phyloP scores from a whole-genome alignment of 495 filamentous ascomycete species.

The Barbatosphaeria neglecta region DNA sequence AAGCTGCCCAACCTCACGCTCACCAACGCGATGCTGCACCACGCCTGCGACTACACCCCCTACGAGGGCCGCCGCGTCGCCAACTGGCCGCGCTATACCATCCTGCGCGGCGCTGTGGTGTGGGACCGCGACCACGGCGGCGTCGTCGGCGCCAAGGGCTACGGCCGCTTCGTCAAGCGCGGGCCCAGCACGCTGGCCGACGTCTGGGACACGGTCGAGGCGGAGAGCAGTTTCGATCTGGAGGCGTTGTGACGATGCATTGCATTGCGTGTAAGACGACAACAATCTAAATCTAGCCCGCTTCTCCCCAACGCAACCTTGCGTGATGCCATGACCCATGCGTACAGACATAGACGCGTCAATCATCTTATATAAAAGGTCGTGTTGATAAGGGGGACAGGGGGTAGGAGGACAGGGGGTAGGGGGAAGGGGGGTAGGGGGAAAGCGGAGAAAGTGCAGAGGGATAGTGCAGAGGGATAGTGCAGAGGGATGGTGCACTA shows the following conservation, averaged over 20 bases:
- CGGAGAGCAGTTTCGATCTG: conserved; percentile 44
- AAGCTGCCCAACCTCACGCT: conserved; percentile 27
- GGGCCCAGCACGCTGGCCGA: conserved; percentile 25
- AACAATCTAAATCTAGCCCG: too few species aligned
- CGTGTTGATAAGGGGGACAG: too few species aligned
- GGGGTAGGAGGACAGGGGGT: too few species aligned
- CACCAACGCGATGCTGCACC: conserved; percentile 43
- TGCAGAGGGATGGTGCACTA: too few species aligned
- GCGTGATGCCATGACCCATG: too few species aligned
- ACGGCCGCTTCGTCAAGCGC: conserved; percentile 44
- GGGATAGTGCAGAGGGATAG: too few species aligned
- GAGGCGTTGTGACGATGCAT: conserved; percentile 14
- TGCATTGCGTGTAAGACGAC: too few species aligned
- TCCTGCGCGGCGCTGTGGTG: conserved; percentile 45
- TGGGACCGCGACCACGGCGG: conserved; percentile 43
- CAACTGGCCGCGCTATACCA: conserved; percentile 52
- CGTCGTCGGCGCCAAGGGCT: conserved; percentile 34
- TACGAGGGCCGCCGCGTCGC: conserved; percentile 44
- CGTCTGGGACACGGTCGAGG: conserved; percentile 42
- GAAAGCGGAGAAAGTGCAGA: too few species aligned
- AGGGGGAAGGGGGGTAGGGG: too few species aligned
- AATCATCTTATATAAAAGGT: too few species aligned
- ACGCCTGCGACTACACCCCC: conserved; percentile 50
- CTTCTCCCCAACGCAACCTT: too few species aligned
- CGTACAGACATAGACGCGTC: too few species aligned